Evolutionary conservation across 106 monocot species (phyloP).

Genomic region (Dioscorea alata): DNA sequence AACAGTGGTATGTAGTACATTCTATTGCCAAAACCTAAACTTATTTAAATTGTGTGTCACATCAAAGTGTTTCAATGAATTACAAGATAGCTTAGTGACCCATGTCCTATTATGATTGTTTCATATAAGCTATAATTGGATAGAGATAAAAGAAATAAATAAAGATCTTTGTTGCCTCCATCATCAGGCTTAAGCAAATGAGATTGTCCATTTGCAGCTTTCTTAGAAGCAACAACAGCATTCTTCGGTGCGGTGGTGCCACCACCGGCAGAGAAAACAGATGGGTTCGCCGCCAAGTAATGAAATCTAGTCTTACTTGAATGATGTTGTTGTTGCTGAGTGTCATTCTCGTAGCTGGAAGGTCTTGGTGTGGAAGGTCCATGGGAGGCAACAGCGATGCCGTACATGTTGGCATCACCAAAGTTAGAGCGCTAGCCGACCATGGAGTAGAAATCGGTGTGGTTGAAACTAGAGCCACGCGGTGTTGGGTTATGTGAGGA

Average conservation of each 20-base stretch:
- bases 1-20: too few relatives aligned
- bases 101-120: too few relatives aligned
- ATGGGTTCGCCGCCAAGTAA: conserved; percentile 50
- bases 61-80: too few relatives aligned
- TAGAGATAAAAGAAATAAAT: neutral
- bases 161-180: conserved; percentile 54
- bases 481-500: conserved; percentile 92
- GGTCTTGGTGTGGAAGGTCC: conserved; percentile 54
- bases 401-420: conserved; percentile 42
- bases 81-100: too few relatives aligned
- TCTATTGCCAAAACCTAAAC: too few relatives aligned
- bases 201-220: conserved; percentile 39
- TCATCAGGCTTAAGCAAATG: conserved; percentile 31
- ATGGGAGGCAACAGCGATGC: conserved; percentile 7
- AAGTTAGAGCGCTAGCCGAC: conserved; percentile 83
- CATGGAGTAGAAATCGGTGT: conserved; percentile 87
- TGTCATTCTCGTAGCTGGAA: conserved; percentile 56
- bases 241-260: neutral
- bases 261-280: conserved; percentile 16
- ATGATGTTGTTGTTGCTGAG: conserved; percentile 26
- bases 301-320: neutral
- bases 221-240: conserved; percentile 11
- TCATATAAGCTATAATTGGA: too few relatives aligned
- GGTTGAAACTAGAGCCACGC: conserved; percentile 91
- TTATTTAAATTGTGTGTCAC: too few relatives aligned